These are phyloP conservation scores for Grammothele lineata DNA, from an alignment of 768 basidiomycete genomes.

Conservation along the genomic window DNA sequence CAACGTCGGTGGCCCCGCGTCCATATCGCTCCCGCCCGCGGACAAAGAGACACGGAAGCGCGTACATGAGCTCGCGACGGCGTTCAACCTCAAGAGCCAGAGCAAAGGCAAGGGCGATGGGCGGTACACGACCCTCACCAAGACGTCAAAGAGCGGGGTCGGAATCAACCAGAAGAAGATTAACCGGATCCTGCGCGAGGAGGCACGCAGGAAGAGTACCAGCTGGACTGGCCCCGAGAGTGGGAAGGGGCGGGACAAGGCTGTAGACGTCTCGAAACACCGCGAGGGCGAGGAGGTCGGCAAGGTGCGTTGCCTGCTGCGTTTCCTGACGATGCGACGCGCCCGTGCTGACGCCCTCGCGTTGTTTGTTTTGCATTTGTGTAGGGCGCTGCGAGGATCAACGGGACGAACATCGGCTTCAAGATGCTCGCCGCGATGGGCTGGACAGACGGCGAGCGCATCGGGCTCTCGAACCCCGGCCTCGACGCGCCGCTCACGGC, in stretches of 20 bases:
- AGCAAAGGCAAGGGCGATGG: slow-evolving; percentile 67
- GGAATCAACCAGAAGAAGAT: slow-evolving; percentile 60
- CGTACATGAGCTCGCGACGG: slow-evolving; percentile 76
- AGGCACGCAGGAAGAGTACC: slow-evolving; percentile 27
- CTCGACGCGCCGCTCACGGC: slow-evolving; percentile 76
- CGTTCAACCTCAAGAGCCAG: slow-evolving; percentile 73
- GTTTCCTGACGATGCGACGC: no score
- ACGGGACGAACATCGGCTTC: slow-evolving; percentile 79
- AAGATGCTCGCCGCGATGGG: slow-evolving; percentile 87
- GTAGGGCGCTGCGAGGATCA: slow-evolving; percentile 79
- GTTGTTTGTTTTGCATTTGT: slow-evolving; percentile 1
- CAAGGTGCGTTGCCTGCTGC: slow-evolving; percentile 40
- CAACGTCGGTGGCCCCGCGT: slow-evolving; percentile 44
- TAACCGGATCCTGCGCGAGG: slow-evolving; percentile 33
- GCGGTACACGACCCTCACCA: slow-evolving; percentile 74
- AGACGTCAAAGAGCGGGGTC: slow-evolving; percentile 58
- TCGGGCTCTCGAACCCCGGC: slow-evolving; percentile 63
- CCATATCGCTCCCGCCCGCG: slow-evolving; percentile 76
- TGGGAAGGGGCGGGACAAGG: slow-evolving; percentile 27
- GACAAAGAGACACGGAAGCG: slow-evolving; percentile 64
- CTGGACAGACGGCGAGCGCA: slow-evolving; percentile 78
- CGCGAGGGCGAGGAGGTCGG: slow-evolving; percentile 88
- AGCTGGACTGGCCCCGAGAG: slow-evolving; percentile 10
- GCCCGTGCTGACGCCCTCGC: no score
- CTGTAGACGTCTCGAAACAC: slow-evolving; percentile 42